These are phyloP conservation scores for Phytophthora crassamura DNA, from an alignment of 352 stramenopile genomes.

Conservation along the genomic window DNA sequence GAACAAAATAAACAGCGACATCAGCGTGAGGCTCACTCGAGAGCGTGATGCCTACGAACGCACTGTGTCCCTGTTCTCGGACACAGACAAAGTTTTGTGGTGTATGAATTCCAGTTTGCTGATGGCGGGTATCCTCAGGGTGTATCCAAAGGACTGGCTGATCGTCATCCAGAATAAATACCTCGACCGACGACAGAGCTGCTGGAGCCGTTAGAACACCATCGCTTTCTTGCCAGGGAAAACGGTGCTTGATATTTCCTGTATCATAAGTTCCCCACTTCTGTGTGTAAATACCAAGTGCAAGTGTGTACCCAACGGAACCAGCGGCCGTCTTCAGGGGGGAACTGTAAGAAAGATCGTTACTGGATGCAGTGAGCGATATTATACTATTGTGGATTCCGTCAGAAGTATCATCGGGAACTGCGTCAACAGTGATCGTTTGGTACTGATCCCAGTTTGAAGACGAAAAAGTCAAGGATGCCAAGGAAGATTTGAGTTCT, in stretches of 20 bases:
- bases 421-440: slow-evolving; percentile 36
- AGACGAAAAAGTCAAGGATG: slow-evolving; percentile 48
- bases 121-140: slow-evolving; percentile 48
- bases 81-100: slow-evolving; percentile 50
- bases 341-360: slow-evolving; percentile 47
- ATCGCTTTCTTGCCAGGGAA: slow-evolving; percentile 49
- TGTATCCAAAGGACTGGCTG: slow-evolving; percentile 42
- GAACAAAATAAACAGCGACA: slow-evolving; percentile 46
- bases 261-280: slow-evolving; percentile 57
- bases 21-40: slow-evolving; percentile 46
- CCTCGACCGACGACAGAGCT: slow-evolving; percentile 24
- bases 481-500: slow-evolving; percentile 34
- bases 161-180: slow-evolving; percentile 65
- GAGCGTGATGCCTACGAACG: slow-evolving; percentile 46
- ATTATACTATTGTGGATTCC: slow-evolving; percentile 47
- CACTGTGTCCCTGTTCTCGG: slow-evolving; percentile 49
- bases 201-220: slow-evolving; percentile 61
- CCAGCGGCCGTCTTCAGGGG: slow-evolving; percentile 34
- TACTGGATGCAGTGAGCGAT: slow-evolving; percentile 40
- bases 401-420: slow-evolving; percentile 46
- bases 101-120: slow-evolving; percentile 19
- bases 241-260: slow-evolving; percentile 57
- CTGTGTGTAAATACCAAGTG: slow-evolving; percentile 56
- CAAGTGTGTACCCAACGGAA: slow-evolving; percentile 46
- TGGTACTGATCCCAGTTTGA: slow-evolving; percentile 51